Conservation (phyloP, 2,329 filamentous ascomycete genomes). For the Aureobasidium pullulans region DNA sequence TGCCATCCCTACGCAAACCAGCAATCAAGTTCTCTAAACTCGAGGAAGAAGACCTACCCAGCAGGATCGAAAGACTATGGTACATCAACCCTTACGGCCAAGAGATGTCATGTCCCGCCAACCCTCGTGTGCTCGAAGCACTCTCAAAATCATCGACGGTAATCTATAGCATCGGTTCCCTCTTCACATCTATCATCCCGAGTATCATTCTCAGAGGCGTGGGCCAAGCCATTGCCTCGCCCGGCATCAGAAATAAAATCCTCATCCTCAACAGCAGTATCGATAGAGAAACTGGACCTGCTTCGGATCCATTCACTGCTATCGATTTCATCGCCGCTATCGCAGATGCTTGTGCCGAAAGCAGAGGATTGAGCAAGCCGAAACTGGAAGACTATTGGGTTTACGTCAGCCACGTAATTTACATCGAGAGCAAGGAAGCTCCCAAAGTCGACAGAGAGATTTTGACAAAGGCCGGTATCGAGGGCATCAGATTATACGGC, state of each 20-base stretch:
- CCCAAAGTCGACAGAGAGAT: slow-evolving; percentile 62
- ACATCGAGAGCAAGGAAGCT: slow-evolving; percentile 63
- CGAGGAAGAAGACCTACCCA: slow-evolving; percentile 65
- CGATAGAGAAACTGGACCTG: slow-evolving; percentile 80
- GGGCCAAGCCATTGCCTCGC: slow-evolving; percentile 50
- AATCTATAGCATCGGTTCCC: slow-evolving; percentile 86
- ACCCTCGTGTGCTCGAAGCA: slow-evolving; percentile 68
- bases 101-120: slow-evolving; percentile 79
- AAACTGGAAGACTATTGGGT: slow-evolving; percentile 45
- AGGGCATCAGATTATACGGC: slow-evolving; percentile 70
- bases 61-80: slow-evolving; percentile 76
- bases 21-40: slow-evolving; percentile 77
- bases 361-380: slow-evolving; percentile 38
- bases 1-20: slow-evolving; percentile 70
- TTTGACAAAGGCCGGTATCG: slow-evolving; percentile 62
- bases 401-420: slow-evolving; percentile 79
- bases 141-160: slow-evolving; percentile 59
- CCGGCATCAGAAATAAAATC: slow-evolving; percentile 60
- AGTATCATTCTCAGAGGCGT: slow-evolving; percentile 72
- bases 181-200: slow-evolving; percentile 85
- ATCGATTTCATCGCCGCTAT: slow-evolving; percentile 78
- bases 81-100: slow-evolving; percentile 99
- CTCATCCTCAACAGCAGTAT: slow-evolving; percentile 76
- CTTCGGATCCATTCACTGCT: slow-evolving; percentile 57
- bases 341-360: slow-evolving; percentile 64